Conservation (phyloP, 1,284 basidiomycete genomes). For the Malassezia furfur region DNA sequence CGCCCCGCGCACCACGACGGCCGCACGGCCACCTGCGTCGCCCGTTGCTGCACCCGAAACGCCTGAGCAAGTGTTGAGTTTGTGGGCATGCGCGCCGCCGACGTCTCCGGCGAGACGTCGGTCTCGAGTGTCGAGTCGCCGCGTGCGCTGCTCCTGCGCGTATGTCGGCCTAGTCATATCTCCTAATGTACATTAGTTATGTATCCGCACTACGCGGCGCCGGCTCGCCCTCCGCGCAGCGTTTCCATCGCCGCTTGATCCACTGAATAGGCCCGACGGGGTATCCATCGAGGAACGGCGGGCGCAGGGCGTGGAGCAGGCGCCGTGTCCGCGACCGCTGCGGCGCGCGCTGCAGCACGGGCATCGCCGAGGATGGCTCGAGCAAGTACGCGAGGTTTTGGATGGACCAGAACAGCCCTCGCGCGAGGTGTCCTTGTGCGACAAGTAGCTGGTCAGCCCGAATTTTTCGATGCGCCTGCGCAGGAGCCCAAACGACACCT, state of each 20-base stretch:
- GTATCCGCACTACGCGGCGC: no score
- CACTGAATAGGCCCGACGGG: conserved; percentile 34
- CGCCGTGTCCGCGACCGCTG: conserved; percentile 14
- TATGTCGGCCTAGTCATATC: neutral
- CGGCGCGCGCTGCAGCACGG: neutral
- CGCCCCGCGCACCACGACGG: no score
- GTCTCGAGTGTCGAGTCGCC: neutral
- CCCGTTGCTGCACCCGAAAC: no score
- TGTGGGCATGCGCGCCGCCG: neutral
- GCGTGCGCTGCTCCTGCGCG: neutral
- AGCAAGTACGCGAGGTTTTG: conserved; percentile 9
- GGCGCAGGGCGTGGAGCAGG: conserved; percentile 39
- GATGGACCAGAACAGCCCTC: conserved; percentile 34
- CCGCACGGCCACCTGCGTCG: no score
- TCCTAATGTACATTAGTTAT: neutral
- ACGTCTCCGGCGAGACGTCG: neutral
- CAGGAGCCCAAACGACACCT: conserved; percentile 32
- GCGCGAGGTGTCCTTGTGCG: conserved; percentile 41
- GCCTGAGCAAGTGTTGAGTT: neutral
- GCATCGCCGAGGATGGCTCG: neutral
- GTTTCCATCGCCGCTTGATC: conserved; percentile 28
- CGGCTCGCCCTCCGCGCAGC: neutral
- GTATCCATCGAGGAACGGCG: conserved; percentile 44
- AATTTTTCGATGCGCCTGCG: conserved; percentile 44
- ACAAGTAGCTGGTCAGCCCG: conserved; percentile 40